These are phyloP conservation scores for Persicaria tinctoria DNA, from an alignment of 148 eudicot genomes.

Conservation along the genomic window DNA sequence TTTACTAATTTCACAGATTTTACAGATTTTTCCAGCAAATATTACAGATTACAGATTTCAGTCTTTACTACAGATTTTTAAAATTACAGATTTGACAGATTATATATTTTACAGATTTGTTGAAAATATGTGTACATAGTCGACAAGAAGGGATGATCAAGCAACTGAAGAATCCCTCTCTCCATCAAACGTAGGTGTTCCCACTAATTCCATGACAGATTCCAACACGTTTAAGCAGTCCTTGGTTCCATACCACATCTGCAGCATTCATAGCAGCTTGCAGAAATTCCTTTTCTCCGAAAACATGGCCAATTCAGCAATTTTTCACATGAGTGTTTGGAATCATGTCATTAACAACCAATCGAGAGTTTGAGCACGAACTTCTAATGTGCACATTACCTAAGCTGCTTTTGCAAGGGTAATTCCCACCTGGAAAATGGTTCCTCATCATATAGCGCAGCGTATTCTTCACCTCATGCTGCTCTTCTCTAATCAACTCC, in stretches of 20 bases:
- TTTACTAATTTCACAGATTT: too few relatives aligned
- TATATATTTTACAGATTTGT: too few relatives aligned
- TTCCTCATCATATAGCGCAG: slow-evolving; percentile 45
- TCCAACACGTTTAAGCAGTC: slow-evolving; percentile 53
- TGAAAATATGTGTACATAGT: too few relatives aligned
- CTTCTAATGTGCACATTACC: slow-evolving; percentile 26
- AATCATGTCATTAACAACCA: background rate
- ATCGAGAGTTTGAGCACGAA: slow-evolving; percentile 5
- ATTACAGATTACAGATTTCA: too few relatives aligned
- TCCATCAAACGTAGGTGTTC: slow-evolving; percentile 46
- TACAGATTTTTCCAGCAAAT: too few relatives aligned
- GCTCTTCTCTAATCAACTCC: slow-evolving; percentile 38
- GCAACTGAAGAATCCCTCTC: too few relatives aligned
- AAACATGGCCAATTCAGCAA: slow-evolving; percentile 26
- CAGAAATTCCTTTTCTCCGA: slow-evolving; percentile 35
- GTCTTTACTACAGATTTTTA: too few relatives aligned
- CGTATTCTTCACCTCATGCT: slow-evolving; percentile 42
- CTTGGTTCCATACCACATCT: slow-evolving; percentile 57
- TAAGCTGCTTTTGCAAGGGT: slow-evolving; percentile 47
- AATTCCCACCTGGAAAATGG: slow-evolving; percentile 39
- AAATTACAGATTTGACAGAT: too few relatives aligned
- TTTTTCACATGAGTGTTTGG: background rate
- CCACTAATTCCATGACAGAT: slow-evolving; percentile 71
- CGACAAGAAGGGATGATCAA: too few relatives aligned
- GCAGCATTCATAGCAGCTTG: slow-evolving; percentile 55